Base-by-base conservation (phyloP, 2,329 filamentous ascomycete genomes). In the Clarireedia sp. region DNA sequence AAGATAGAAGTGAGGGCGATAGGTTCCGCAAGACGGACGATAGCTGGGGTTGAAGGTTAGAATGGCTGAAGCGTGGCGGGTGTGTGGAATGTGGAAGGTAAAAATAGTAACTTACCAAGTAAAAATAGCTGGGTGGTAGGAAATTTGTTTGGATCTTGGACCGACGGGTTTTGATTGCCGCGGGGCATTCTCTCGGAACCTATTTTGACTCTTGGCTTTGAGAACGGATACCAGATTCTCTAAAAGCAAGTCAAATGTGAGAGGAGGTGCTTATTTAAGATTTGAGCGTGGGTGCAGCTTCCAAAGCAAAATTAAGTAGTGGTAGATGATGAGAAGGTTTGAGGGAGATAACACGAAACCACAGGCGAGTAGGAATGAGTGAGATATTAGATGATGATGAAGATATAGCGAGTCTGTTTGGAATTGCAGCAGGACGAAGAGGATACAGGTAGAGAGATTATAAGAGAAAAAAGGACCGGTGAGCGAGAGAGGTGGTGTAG, bases 1-100 rank as follows among this genome's bases (percentile, higher is more conserved):
- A 92, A 95, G 71, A 96, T 94, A 67, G 89, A 94, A 1, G 90
- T 96, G 61, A 96, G 80, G 50, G 91, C 90, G 64, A 96, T 92
- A 21, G 91, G 91, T 72, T 96, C 91, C 52, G 90, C 89, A 63
- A 96, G 82, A 60, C 91, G 89, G 68, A 95, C 91, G 76, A 96
- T 89, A 70, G 90, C 90, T 95, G 65, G 56, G 49, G 37, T 44
- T 14, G 29, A 33, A 17, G 33, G 19, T 19, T 23, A 19, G 37
- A 45, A 38, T 41, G 29, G 41, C 17, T 48, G 47, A 51, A 21
- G 44, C 17, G 52, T 41, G 50, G 36, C 48, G 43, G 37, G 29
- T 48, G 40, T 45, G 17, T 21, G 54, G 48, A 55, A 48, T 51
- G 38, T 19, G 54, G 43, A 12, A 50, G 7, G 9, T 54, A 50